Conservation (phyloP, 345 rosid species). For the Conringia planisiliqua region DNA sequence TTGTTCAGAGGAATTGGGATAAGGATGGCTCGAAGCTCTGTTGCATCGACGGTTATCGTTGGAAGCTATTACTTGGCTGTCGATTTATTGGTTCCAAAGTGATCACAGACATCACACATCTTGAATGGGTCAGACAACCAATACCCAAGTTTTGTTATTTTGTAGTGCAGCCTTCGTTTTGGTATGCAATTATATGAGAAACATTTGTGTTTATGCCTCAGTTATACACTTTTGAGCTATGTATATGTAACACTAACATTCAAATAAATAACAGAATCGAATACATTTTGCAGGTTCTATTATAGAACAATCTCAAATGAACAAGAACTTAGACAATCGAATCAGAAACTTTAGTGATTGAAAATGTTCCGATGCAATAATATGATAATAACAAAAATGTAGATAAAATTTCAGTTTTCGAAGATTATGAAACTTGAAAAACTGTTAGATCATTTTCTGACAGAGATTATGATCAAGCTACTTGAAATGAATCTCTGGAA, state of each 20-base stretch:
- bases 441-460: background rate
- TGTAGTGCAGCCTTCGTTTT: background rate
- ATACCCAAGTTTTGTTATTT: background rate
- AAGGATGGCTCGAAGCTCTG: slow-evolving; percentile 68
- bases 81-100: slow-evolving; percentile 38
- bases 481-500: background rate
- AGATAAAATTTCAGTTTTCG: background rate
- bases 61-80: slow-evolving; percentile 66
- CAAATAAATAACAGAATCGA: background rate
- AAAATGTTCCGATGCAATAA: background rate
- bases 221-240: background rate
- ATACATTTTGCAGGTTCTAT: background rate
- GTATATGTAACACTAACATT: background rate
- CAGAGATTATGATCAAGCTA: background rate
- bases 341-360: background rate
- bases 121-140: background rate
- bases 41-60: slow-evolving; percentile 59
- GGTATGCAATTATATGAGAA: background rate
- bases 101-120: background rate
- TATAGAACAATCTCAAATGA: background rate
- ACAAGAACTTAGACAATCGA: no score
- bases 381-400: background rate
- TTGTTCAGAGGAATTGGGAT: slow-evolving; percentile 63
- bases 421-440: background rate
- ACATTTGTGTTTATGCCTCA: background rate